Evolutionary conservation across 495 filamentous ascomycete genomes (phyloP), one percentile per base, ranked within the genome.

Genomic region (Bryoglossum gracile): DNA sequence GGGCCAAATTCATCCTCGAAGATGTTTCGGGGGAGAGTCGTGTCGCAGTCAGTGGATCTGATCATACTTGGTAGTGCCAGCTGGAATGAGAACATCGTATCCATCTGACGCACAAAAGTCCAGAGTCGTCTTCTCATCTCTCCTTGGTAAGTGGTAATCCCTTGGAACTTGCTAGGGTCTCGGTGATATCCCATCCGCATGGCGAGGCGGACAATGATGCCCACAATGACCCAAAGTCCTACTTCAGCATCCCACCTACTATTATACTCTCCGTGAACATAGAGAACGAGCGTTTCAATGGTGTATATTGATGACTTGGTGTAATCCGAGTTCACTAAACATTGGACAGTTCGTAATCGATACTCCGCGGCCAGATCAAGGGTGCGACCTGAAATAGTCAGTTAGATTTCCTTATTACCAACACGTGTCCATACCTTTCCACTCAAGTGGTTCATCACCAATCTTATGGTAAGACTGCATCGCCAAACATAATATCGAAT

Each of bases 131-230:
- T 75, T 46, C 92, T 77, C 78, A 97, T 90, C 65, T 99, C 92
- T 18, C 82, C 90, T 62, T 94, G 82, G 57, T 91, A 95, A 4
- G 89, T 84, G 3, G 81, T 79, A 52, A 99, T 83, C 42, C 80
- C 81, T 10, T 86, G 75, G 58, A 88, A 95, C 65, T 83, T 81
- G 58, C 84, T 86, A 11, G 87, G 80, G 62, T 99, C 92, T 46
- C 94, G 79, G 59, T 99, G 92, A 51, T 95, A 94, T 38, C 92
- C 92, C 87, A 95, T 95, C 21, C 87, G 77, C 75, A 96, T 89
- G 8, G 91, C 87, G 46, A 95, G 68, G 47, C 91, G 81, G 19
- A 86, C 81, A 51, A 94, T 80, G 57, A 94, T 78, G 17, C 87
- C 84, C 6, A 80, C 74, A 46, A 92, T 76, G 38, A 95, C 71